Percentiles rank a stretch among this genome's conserved stretches.
Evolutionary conservation across 129 eudicot species (phyloP).

Genomic region (Solidago caesia): DNA sequence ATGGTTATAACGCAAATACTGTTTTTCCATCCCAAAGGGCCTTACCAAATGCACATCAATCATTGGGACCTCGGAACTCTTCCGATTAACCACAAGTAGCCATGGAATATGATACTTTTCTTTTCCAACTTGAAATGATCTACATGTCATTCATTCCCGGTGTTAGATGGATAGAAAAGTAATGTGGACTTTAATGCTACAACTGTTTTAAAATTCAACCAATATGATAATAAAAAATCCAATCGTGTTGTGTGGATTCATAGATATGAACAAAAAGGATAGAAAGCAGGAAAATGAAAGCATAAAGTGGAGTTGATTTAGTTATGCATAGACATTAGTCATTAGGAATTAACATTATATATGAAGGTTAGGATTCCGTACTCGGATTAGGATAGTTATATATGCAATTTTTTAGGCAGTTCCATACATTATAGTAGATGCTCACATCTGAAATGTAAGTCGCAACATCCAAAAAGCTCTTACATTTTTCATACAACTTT

Average conservation of each 20-base stretch:
- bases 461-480: too few relatives aligned
- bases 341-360: too few relatives aligned
- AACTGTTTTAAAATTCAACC: background rate
- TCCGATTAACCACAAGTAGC: slow-evolving; percentile 83
- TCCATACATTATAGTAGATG: too few relatives aligned
- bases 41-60: slow-evolving; percentile 90
- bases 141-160: slow-evolving; percentile 36
- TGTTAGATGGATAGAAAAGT: background rate
- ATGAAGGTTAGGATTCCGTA: too few relatives aligned
- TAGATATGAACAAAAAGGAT: background rate
- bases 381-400: too few relatives aligned
- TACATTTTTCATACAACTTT: too few relatives aligned
- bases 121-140: slow-evolving; percentile 97
- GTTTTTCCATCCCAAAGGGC: slow-evolving; percentile 13
- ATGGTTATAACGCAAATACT: slow-evolving; percentile 11
- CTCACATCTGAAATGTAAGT: too few relatives aligned
- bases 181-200: background rate
- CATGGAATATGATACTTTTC: slow-evolving; percentile 91
- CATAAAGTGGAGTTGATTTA: background rate
- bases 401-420: too few relatives aligned
- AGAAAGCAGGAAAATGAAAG: background rate
- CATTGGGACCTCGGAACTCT: slow-evolving; percentile 94
- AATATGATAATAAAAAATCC: background rate
- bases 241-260: too few relatives aligned
- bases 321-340: too few relatives aligned